Conservation (phyloP, 768 basidiomycete genomes). For the Podaxis pistillaris region DNA sequence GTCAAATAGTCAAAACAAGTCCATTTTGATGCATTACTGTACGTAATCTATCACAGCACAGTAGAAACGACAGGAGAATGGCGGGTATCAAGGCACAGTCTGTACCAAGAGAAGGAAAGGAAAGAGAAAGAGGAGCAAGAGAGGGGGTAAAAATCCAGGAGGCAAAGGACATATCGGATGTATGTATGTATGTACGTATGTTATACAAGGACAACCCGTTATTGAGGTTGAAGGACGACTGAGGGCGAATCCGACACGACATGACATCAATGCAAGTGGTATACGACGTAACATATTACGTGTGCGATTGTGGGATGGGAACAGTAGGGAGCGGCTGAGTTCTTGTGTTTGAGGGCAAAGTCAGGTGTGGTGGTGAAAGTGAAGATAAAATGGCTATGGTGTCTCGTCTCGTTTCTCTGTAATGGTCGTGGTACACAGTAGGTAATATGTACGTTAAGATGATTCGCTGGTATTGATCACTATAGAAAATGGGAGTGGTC, state of each 20-base stretch:
- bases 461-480: constrained; percentile 9
- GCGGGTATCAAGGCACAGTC: constrained; percentile 5
- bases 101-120: neutral
- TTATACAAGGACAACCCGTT: neutral
- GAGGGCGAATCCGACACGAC: neutral
- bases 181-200: neutral
- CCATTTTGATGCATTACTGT: constrained; percentile 11
- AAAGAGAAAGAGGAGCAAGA: neutral
- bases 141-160: neutral
- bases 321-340: neutral
- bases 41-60: constrained; percentile 12
- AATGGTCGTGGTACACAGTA: constrained; percentile 13
- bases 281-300: constrained; percentile 9
- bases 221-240: neutral
- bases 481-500: neutral
- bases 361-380: neutral
- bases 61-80: neutral
- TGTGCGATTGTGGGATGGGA: neutral
- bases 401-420: constrained; percentile 13
- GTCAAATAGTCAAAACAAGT: neutral
- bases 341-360: neutral
- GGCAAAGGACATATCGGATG: neutral
- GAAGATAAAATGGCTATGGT: constrained; percentile 3
- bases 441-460: constrained; percentile 14
- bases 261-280: constrained; percentile 13